These are phyloP conservation scores for Kluyveromyces nonfermentans DNA, from an alignment of 805 yeast species.

Conservation along the genomic window DNA sequence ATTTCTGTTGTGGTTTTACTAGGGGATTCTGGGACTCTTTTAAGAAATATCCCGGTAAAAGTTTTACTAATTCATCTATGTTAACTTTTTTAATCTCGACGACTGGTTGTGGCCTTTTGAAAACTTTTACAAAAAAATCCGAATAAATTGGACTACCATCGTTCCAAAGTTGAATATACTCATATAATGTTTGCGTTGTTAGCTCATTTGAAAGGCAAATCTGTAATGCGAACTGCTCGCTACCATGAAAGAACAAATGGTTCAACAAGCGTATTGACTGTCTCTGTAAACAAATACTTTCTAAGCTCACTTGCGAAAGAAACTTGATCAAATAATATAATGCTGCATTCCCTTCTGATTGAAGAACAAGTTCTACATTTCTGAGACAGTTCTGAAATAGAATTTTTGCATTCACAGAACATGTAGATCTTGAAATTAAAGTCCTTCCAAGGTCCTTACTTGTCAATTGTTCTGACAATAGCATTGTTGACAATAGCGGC, in stretches of 20 bases:
- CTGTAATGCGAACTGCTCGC: conserved; percentile 5
- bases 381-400: neutral
- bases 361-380: conserved; percentile 16
- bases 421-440: neutral
- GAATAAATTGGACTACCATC: conserved; percentile 25
- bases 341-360: conserved; percentile 30
- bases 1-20: neutral
- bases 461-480: conserved; percentile 16
- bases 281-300: conserved; percentile 29
- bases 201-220: conserved; percentile 17
- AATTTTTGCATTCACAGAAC: neutral
- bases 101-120: conserved; percentile 14
- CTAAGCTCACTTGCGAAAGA: conserved; percentile 24
- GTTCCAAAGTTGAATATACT: conserved; percentile 28
- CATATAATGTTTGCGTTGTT: conserved; percentile 15
- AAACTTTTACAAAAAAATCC: conserved; percentile 15
- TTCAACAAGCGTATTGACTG: conserved; percentile 24
- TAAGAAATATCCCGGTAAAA: conserved; percentile 11
- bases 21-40: neutral
- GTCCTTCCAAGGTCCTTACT: neutral
- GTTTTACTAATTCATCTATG: conserved; percentile 9
- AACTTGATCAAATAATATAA: conserved; percentile 30
- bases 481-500: conserved; percentile 13
- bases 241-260: conserved; percentile 23
- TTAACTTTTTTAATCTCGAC: conserved; percentile 6